These are phyloP conservation scores for Candida sp. DNA, from an alignment of 1,139 yeast species.

Conservation along the genomic window DNA sequence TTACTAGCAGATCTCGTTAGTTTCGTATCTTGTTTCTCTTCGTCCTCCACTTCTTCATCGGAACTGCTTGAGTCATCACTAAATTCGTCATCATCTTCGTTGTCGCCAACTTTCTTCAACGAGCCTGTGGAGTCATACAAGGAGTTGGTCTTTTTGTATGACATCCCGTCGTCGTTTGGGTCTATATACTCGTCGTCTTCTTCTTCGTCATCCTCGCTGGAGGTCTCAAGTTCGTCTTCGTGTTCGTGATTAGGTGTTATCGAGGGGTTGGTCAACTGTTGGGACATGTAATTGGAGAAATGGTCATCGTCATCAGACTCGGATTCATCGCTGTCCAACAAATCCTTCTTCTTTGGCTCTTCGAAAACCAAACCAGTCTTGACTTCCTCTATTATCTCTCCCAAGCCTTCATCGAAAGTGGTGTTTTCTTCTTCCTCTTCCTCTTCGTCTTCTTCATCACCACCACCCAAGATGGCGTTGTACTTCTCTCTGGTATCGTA, in stretches of 20 bases:
- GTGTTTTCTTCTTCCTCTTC: slow-evolving; percentile 41
- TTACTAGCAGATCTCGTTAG: slow-evolving; percentile 49
- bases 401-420: slow-evolving; percentile 52
- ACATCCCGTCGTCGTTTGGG: slow-evolving; percentile 83
- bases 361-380: slow-evolving; percentile 37
- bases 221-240: slow-evolving; percentile 22
- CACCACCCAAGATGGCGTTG: slow-evolving; percentile 93
- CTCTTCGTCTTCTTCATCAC: slow-evolving; percentile 41
- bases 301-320: slow-evolving; percentile 38
- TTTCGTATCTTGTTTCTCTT: slow-evolving; percentile 17
- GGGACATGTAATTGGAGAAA: slow-evolving; percentile 84
- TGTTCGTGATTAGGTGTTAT: slow-evolving; percentile 36
- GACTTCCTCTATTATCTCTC: slow-evolving; percentile 46
- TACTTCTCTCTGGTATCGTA: slow-evolving; percentile 93
- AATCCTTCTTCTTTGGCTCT: slow-evolving; percentile 16
- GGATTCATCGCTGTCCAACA: slow-evolving; percentile 27
- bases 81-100: slow-evolving; percentile 32
- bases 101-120: slow-evolving; percentile 24
- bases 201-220: slow-evolving; percentile 29
- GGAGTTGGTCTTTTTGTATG: slow-evolving; percentile 69
- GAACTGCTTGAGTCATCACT: slow-evolving; percentile 33
- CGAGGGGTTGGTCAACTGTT: slow-evolving; percentile 69
- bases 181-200: slow-evolving; percentile 69
- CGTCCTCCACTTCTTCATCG: slow-evolving; percentile 23
- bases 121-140: slow-evolving; percentile 53